phyloP scores from a whole-genome alignment of 495 filamentous ascomycete genomes.

The Astrothelium macrocarpum region DNA sequence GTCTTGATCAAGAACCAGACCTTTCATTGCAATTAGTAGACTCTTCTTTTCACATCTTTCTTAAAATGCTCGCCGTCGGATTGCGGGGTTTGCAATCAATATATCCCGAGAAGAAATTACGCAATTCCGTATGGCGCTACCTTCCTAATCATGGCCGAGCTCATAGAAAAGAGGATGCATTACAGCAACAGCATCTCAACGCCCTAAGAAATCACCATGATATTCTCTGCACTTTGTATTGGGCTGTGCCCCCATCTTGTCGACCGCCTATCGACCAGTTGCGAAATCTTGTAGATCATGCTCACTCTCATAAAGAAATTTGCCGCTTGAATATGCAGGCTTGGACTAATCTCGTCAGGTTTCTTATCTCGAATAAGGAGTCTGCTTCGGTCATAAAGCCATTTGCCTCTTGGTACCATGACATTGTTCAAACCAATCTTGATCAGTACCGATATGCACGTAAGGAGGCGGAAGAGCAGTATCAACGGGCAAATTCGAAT shows the following conservation, averaged over 20 bases:
- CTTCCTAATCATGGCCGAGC: conserved; percentile 82
- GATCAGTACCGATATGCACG: conserved; percentile 50
- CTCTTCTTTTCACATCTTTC: conserved; percentile 83
- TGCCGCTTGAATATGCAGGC: conserved; percentile 73
- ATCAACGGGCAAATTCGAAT: conserved; percentile 27
- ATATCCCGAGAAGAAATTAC: conserved; percentile 61
- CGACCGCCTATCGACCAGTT: conserved; percentile 64
- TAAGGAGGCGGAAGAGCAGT: conserved; percentile 52
- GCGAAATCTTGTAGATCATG: conserved; percentile 66
- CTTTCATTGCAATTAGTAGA: conserved; percentile 58
- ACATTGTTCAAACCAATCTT: conserved; percentile 45
- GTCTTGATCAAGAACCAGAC: conserved; percentile 52
- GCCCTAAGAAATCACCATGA: conserved; percentile 90
- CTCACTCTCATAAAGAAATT: conserved; percentile 72
- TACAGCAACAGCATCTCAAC: conserved; percentile 68
- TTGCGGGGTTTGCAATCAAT: conserved; percentile 49
- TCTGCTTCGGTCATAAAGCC: conserved; percentile 22
- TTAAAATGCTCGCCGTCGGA: conserved; percentile 70
- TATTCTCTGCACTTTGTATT: conserved; percentile 81
- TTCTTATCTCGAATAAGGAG: conserved; percentile 52
- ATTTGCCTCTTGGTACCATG: conserved; percentile 56
- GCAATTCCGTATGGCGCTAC: conserved; percentile 65
- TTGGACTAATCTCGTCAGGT: conserved; percentile 70
- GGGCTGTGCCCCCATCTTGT: conserved; percentile 61
- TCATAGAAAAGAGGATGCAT: conserved; percentile 70